A percentile compares a stretch with the other conserved stretches of the same genome.
These are phyloP conservation scores for Fraxinus platypoda DNA, from an alignment of 305 asterid genomes.

Conservation along the genomic window DNA sequence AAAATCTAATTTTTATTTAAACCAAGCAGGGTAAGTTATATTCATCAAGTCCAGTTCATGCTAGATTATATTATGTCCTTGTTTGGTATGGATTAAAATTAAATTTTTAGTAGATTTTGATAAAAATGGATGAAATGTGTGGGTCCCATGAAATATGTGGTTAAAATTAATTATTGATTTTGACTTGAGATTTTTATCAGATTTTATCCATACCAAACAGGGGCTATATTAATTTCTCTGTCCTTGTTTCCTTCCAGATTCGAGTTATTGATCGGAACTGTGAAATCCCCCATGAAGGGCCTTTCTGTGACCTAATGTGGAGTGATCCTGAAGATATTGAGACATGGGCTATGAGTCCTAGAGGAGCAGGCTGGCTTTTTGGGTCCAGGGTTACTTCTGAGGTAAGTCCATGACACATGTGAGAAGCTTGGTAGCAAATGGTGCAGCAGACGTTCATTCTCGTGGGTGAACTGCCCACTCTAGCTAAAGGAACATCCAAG, in stretches of 20 bases:
- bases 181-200: background rate
- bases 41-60: background rate
- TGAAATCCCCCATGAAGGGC: slow-evolving; percentile 99
- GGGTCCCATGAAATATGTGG: background rate
- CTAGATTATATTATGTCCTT: background rate
- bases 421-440: background rate
- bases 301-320: slow-evolving; percentile 99
- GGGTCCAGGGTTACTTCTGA: slow-evolving; percentile 97
- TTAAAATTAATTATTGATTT: no score
- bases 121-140: background rate
- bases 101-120: no score
- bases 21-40: background rate
- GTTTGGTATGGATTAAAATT: background rate
- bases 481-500: background rate
- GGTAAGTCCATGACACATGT: slow-evolving; percentile 40
- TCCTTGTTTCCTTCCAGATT: slow-evolving; percentile 51
- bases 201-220: background rate
- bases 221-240: background rate
- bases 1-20: no score
- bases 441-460: slow-evolving; percentile 1
- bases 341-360: slow-evolving; percentile 99
- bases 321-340: slow-evolving; percentile 99
- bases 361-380: slow-evolving; percentile 99
- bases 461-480: background rate
- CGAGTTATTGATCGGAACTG: slow-evolving; percentile 90